Conservation (phyloP, 75 land plant genomes). For the Ceratopteris richardii region DNA sequence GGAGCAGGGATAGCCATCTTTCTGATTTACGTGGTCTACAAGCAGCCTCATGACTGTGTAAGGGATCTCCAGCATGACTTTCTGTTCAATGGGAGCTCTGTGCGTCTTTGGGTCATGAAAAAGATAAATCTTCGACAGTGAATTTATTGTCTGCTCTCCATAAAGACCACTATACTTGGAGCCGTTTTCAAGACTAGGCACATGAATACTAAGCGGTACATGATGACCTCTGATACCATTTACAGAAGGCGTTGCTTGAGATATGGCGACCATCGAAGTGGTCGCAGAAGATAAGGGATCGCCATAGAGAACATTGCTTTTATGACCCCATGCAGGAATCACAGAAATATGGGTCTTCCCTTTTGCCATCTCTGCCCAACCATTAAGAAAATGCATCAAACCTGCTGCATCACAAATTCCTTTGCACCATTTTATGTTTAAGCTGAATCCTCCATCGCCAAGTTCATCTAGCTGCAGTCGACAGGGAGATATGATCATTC, state of each 20-base stretch:
- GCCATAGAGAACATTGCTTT: no score
- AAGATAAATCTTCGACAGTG: no score
- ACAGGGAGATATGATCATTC: background rate
- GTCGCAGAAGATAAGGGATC: no score
- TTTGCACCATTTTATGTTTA: background rate
- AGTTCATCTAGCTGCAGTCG: background rate
- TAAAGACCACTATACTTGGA: no score
- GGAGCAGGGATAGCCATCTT: background rate
- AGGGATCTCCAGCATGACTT: background rate
- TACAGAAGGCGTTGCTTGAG: no score
- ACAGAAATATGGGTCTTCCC: background rate
- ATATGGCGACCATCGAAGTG: no score
- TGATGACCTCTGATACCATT: no score
- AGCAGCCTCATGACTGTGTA: background rate
- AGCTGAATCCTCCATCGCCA: background rate
- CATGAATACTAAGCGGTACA: no score
- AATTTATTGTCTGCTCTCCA: no score
- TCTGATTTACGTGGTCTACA: background rate
- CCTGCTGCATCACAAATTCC: slow-evolving; percentile 1
- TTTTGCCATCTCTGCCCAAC: slow-evolving; percentile 8
- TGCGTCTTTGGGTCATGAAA: no score
- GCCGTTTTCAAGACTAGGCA: no score
- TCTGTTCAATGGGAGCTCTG: background rate
- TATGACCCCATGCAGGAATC: background rate
- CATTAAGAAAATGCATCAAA: background rate